phyloP scores from a whole-genome alignment of 2,329 filamentous ascomycete species.

The Dichotomopilus funicola region DNA sequence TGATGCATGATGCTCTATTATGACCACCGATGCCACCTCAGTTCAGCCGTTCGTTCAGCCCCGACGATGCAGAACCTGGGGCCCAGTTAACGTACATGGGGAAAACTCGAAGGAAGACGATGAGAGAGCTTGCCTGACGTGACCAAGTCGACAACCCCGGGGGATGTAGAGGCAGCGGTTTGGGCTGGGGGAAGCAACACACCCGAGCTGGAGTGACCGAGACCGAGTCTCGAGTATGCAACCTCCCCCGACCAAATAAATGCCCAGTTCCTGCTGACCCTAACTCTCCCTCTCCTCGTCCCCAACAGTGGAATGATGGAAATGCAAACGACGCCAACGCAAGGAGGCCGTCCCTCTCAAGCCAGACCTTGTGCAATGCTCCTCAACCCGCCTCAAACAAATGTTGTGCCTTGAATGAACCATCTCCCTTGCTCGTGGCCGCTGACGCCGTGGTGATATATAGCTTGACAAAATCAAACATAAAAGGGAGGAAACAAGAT shows the following conservation, averaged over 20 bases:
- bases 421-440: slow-evolving; percentile 13
- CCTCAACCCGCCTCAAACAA: slow-evolving; percentile 9
- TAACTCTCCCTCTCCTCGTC: too few species aligned
- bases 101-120: slow-evolving; percentile 55
- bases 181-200: neutral
- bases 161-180: slow-evolving; percentile 25
- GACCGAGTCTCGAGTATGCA: too few species aligned
- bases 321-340: slow-evolving; percentile 24
- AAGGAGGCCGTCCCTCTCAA: slow-evolving; percentile 14
- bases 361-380: slow-evolving; percentile 20
- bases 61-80: slow-evolving; percentile 29
- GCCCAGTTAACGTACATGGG: slow-evolving; percentile 60
- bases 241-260: too few species aligned
- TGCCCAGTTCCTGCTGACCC: too few species aligned
- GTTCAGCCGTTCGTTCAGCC: slow-evolving; percentile 7
- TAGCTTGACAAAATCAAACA: slow-evolving; percentile 14
- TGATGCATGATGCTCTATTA: slow-evolving; percentile 40
- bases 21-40: slow-evolving; percentile 34
- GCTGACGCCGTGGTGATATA: slow-evolving; percentile 23
- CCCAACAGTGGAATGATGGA: neutral
- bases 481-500: too few species aligned
- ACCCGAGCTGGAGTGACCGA: neutral
- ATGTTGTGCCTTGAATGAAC: slow-evolving; percentile 7
- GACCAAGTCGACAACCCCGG: slow-evolving; percentile 32
- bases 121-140: slow-evolving; percentile 59